phyloP scores from a whole-genome alignment of 108 stramenopile species.

The Nitzschia palea region DNA sequence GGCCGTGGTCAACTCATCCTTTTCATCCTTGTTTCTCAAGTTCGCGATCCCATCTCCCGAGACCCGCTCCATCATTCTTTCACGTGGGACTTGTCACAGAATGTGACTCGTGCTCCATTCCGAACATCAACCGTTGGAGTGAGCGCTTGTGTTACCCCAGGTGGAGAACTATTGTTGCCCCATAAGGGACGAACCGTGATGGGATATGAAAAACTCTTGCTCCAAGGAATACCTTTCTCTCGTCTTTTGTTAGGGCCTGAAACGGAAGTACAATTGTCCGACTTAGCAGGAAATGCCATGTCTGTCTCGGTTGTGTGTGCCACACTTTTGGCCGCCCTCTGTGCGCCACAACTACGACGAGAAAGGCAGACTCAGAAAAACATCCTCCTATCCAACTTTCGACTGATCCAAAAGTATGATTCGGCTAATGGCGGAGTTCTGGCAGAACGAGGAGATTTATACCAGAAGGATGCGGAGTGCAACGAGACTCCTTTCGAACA shows the following conservation, averaged over 20 bases:
- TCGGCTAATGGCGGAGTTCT: constrained; percentile 33
- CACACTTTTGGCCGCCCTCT: constrained; percentile 63
- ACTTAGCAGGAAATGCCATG: constrained; percentile 87
- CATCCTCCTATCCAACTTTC: constrained; percentile 17
- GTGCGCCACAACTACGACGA: constrained; percentile 50
- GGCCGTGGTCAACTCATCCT: neutral
- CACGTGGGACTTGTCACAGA: constrained; percentile 78
- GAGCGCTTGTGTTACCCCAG: constrained; percentile 73
- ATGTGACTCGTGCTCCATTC: constrained; percentile 63
- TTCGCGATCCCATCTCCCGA: constrained; percentile 62
- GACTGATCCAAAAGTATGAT: constrained; percentile 41
- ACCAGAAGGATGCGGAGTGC: constrained; percentile 1
- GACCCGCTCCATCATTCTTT: constrained; percentile 63
- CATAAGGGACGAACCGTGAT: constrained; percentile 62
- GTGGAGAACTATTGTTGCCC: constrained; percentile 72
- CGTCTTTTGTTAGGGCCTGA: constrained; percentile 68
- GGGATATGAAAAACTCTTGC: constrained; percentile 74
- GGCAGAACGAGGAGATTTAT: constrained; percentile 43
- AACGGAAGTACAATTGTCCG: constrained; percentile 77
- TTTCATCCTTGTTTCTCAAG: constrained; percentile 10
- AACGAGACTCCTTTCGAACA: constrained; percentile 2
- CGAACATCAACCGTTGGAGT: constrained; percentile 54
- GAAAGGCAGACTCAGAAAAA: neutral
- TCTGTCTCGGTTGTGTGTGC: constrained; percentile 71
- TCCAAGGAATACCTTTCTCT: constrained; percentile 80